Percentiles rank a stretch among this genome's conserved stretches.
Evolutionary conservation across 2,329 filamentous ascomycete species (phyloP).

Genomic region (Cordyceps pruinosa): DNA sequence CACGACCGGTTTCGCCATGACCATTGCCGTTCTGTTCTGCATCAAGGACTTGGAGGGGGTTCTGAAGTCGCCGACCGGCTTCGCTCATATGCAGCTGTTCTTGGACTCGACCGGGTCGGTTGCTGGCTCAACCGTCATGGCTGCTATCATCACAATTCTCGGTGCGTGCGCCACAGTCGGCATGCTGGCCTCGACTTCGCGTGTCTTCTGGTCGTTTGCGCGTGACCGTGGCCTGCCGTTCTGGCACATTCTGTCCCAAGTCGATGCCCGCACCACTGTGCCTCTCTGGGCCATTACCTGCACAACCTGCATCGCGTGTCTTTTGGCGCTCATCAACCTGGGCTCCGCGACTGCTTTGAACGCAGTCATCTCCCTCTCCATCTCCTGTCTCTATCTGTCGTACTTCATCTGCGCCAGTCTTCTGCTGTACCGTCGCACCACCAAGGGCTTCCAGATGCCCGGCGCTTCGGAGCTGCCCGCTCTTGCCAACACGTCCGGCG

Average conservation of each 20-base stretch:
- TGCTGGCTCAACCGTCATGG: constrained; percentile 44
- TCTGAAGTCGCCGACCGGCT: constrained; percentile 39
- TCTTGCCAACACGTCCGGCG: constrained; percentile 23
- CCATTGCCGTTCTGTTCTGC: constrained; percentile 48
- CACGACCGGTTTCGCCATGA: constrained; percentile 46
- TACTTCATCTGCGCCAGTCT: constrained; percentile 25
- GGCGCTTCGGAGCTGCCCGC: constrained; percentile 21
- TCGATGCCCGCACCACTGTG: constrained; percentile 22
- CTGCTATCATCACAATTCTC: constrained; percentile 41
- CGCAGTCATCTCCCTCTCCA: constrained; percentile 24
- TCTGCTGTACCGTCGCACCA: constrained; percentile 25
- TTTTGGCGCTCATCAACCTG: constrained; percentile 28
- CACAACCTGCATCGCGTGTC: constrained; percentile 23
- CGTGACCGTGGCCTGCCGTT: constrained; percentile 27
- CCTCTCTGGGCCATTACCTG: constrained; percentile 23
- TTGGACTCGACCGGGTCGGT: constrained; percentile 41
- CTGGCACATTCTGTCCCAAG: constrained; percentile 22
- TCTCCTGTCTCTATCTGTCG: constrained; percentile 25
- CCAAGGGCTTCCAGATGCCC: constrained; percentile 22
- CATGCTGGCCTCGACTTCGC: constrained; percentile 50
- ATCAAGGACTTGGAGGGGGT: constrained; percentile 37
- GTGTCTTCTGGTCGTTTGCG: constrained; percentile 49
- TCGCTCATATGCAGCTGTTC: constrained; percentile 55
- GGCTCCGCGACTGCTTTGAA: constrained; percentile 25
- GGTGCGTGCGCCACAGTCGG: constrained; percentile 43